phyloP scores from a whole-genome alignment of 495 filamentous ascomycete species.

The Talaromyces nanjingensis region DNA sequence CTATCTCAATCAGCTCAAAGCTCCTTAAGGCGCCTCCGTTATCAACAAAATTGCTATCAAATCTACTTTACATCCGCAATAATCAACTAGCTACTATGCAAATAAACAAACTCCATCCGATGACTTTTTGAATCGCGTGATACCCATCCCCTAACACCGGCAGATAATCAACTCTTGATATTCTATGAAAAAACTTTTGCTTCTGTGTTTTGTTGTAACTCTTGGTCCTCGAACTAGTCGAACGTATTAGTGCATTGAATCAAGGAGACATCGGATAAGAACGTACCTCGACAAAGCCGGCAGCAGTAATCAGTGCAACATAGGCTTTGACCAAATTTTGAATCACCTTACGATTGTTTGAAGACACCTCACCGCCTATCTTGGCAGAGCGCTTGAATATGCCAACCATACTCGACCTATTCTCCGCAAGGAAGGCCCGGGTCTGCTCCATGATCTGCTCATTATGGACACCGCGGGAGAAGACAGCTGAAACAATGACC shows the following conservation, averaged over 20 bases:
- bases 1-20: not conserved
- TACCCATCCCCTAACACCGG: slow-evolving; percentile 7
- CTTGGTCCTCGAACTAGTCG: slow-evolving; percentile 29
- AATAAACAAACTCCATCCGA: slow-evolving; percentile 7
- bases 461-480: slow-evolving; percentile 76
- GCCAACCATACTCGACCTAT: slow-evolving; percentile 71
- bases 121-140: slow-evolving; percentile 4
- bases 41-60: not conserved
- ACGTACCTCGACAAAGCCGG: slow-evolving; percentile 54
- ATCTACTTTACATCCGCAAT: not conserved
- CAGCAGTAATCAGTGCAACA: slow-evolving; percentile 49
- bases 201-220: slow-evolving; percentile 25
- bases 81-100: slow-evolving; percentile 6
- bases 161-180: not conserved
- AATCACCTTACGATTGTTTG: slow-evolving; percentile 34
- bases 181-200: slow-evolving; percentile 34
- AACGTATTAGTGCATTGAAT: slow-evolving; percentile 10
- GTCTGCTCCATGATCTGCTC: slow-evolving; percentile 66
- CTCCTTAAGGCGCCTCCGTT: not conserved
- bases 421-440: slow-evolving; percentile 67
- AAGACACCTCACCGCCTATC: slow-evolving; percentile 50
- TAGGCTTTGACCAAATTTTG: slow-evolving; percentile 54
- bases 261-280: not conserved
- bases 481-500: slow-evolving; percentile 70
- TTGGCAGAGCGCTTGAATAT: slow-evolving; percentile 87